phyloP scores from a whole-genome alignment of 495 filamentous ascomycete genomes.

The Penicillium tannophilum region DNA sequence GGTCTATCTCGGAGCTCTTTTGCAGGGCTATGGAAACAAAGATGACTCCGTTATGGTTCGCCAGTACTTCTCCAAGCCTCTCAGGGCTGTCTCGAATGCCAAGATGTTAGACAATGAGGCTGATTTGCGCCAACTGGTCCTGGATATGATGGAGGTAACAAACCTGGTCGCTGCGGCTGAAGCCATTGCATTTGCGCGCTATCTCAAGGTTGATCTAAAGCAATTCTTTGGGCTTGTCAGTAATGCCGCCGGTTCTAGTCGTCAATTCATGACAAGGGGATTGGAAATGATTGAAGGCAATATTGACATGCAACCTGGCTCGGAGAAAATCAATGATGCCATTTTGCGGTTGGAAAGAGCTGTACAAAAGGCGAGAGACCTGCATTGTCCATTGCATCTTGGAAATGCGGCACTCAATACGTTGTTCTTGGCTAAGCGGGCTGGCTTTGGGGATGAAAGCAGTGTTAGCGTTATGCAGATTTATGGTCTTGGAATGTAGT shows the following conservation, averaged over 20 bases:
- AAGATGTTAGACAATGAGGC: slow-evolving; percentile 27
- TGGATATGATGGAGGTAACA: slow-evolving; percentile 62
- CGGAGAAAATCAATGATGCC: slow-evolving; percentile 55
- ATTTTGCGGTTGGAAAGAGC: slow-evolving; percentile 60
- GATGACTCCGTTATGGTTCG: slow-evolving; percentile 74
- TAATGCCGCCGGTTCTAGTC: slow-evolving; percentile 70
- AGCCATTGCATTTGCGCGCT: slow-evolving; percentile 64
- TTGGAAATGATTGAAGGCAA: slow-evolving; percentile 52
- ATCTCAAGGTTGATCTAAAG: slow-evolving; percentile 62
- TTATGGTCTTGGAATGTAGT: slow-evolving; percentile 28
- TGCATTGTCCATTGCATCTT: slow-evolving; percentile 45
- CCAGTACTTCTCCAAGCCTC: slow-evolving; percentile 54
- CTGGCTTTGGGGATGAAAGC: slow-evolving; percentile 33
- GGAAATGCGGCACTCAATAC: slow-evolving; percentile 45
- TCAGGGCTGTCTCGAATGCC: slow-evolving; percentile 33
- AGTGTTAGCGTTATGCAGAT: slow-evolving; percentile 40
- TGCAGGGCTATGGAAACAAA: slow-evolving; percentile 61
- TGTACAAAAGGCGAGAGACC: slow-evolving; percentile 59
- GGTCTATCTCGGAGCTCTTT: slow-evolving; percentile 62
- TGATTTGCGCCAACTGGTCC: slow-evolving; percentile 53
- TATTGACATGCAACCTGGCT: slow-evolving; percentile 31
- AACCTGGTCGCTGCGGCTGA: slow-evolving; percentile 67
- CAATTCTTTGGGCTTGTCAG: slow-evolving; percentile 68
- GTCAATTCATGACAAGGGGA: slow-evolving; percentile 58
- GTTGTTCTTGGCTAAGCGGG: slow-evolving; percentile 37